A percentile compares a stretch with the other conserved stretches of the same genome.
phyloP scores from a whole-genome alignment of 2,329 filamentous ascomycete species.

The Fonsecaea monophora region DNA sequence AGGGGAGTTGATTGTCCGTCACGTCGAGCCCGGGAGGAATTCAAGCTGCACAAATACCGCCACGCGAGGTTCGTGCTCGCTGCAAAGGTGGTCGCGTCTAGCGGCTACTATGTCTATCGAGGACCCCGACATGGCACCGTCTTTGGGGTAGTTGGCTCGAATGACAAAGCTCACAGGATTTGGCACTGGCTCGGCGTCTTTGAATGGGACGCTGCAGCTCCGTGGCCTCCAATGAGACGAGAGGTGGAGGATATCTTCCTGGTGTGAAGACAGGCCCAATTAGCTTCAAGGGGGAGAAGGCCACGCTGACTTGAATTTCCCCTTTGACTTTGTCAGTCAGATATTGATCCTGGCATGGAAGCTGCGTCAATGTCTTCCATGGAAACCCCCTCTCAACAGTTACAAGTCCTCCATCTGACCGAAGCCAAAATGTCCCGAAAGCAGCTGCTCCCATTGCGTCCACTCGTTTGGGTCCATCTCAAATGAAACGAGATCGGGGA shows the following conservation, averaged over 20 bases:
- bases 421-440: background rate
- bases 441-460: background rate
- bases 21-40: background rate
- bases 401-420: background rate
- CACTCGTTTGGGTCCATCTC: background rate
- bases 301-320: too few relatives aligned
- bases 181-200: slow-evolving; percentile 2
- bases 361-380: too few relatives aligned
- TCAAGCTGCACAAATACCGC: background rate
- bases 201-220: background rate
- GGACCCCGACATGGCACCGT: background rate
- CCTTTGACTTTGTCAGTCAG: too few relatives aligned
- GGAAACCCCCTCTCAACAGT: background rate
- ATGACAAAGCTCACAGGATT: background rate
- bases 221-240: background rate
- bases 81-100: background rate
- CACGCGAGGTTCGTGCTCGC: background rate
- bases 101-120: background rate
- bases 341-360: too few relatives aligned
- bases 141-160: background rate
- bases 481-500: slow-evolving; percentile 2
- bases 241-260: background rate
- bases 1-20: background rate
- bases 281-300: too few relatives aligned
- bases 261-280: background rate